Evolutionary conservation across 1,284 basidiomycete species (phyloP), one percentile per base, ranked within the genome.

Genomic region (Tetrapyrgos nigripes): DNA sequence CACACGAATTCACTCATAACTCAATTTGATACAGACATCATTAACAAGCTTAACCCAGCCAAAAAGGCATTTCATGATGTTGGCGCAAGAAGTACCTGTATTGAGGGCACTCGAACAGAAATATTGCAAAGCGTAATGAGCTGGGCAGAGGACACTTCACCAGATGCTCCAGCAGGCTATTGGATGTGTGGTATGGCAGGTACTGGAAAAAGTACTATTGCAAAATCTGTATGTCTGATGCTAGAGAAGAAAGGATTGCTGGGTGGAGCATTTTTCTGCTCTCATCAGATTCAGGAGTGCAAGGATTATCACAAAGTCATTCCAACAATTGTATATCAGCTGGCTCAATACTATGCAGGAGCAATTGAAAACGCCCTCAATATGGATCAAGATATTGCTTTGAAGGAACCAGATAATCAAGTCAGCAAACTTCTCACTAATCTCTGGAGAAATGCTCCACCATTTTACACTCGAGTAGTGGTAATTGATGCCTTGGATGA

Each of bases 161-260:
- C 50, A 5, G 4, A 6, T 9, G 37, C 37, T 4, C 4, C 8
- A 8, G 5, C 19, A 9, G 37, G 8, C 6, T 40, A 40, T n/a
- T 40, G 37, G 37, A 17, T 40, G 17, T 40, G 6, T 40, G 37
- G 37, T 9, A 8, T 35, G 50, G 31, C 31, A 29, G 50, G 28
- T 14, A 33, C 50, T 4, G 50, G 50, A 5, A 51, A 51, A 51
- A 51, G 29, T 24, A 51, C 50, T 3, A 51, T 51, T 51, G 50
- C 50, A 10, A 51, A 23, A 27, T 51, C 50, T 21, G 26, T 37
- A 4, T 51, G 50, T 35, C 6, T 5, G 10, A 37, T 3, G 4
- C 31, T 51, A 21, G 31, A 51, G 31, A 27, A 51, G 13, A 33
- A 37, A 9, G 31, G n/a, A 3, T 6, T 51, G 3, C 19, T 51